Base-by-base conservation (phyloP, 2,329 filamentous ascomycete species). In the Ceratocystis destructans region DNA sequence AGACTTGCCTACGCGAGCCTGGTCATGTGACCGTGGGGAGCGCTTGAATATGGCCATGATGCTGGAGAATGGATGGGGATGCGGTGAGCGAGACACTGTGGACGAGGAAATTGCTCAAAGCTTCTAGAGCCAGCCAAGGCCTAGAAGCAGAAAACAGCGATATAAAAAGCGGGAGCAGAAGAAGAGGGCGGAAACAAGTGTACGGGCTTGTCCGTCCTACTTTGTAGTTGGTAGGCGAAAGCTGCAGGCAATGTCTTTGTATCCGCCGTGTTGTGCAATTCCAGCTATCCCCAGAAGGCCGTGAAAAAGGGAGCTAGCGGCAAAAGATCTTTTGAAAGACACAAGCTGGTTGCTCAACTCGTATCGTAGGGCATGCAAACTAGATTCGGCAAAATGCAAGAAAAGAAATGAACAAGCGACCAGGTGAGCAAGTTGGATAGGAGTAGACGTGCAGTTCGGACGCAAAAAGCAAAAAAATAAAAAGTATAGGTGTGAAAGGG, bases 1-100 rank as follows among this genome's bases (percentile, higher is more conserved):
- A 77, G 88, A 82, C 85, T 96, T 96, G 80, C 90, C 88, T 77
- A 92, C 88, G 74, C 91, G 89, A 77, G 71, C 72, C 70, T 70
- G 69, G 72, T 93, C 87, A 77, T 64, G 64, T 72, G 87, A 87
- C 76, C 86, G 82, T 79, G 94, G 92, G 74, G 91, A 92, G 76
- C 90, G 90, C 80, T 91, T 95, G 82, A 96, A 96, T 90, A 96
- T 96, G 77, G 55, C 59, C 50, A 67, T 33, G 62, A 67, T 41
- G 7, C 31, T n/a, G 46, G 63, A 62, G 12, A 59, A 37, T 37
- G n/a, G 44, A 5, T 28, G 55, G 31, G 41, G 64, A 15, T 20
- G 64, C 33, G 41, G 55, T 25, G 65, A 64, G 41, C 50, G 37
- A 62, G 61, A 37, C 59, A 57, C 46, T 17, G 37, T 45, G 7